These are phyloP conservation scores for Parafenestella ontariensis DNA, from an alignment of 2,329 filamentous ascomycete species.

Conservation along the genomic window DNA sequence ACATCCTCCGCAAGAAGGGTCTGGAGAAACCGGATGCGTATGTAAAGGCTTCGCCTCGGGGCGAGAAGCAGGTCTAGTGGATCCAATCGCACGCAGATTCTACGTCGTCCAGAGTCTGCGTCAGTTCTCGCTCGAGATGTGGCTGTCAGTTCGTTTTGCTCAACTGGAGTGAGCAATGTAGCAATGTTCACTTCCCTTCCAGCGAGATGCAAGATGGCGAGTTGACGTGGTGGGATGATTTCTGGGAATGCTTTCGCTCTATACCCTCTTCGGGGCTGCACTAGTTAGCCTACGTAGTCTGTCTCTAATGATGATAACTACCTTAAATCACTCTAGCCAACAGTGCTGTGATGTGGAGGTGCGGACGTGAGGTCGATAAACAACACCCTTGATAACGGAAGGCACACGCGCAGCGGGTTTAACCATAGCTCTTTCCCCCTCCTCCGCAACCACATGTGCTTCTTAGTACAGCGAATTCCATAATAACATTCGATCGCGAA, in stretches of 20 bases:
- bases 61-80: constrained; percentile 26
- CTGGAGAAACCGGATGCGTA: constrained; percentile 21
- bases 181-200: no score
- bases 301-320: constrained; percentile 8
- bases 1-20: constrained; percentile 27
- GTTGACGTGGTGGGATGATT: background rate
- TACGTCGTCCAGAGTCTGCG: background rate
- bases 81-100: background rate
- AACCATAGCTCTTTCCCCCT: background rate
- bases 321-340: background rate
- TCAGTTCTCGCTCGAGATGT: background rate
- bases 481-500: no score
- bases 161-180: background rate
- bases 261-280: constrained; percentile 12
- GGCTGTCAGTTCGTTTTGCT: background rate
- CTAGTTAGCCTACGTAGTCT: constrained; percentile 6
- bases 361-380: background rate
- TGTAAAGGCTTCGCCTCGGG: constrained; percentile 15
- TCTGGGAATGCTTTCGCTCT: constrained; percentile 2
- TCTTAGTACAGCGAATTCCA: no score
- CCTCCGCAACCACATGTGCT: no score
- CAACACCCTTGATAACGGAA: background rate
- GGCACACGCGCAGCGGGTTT: background rate
- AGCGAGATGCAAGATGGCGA: background rate
- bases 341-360: background rate